Evolutionary conservation across 768 basidiomycete genomes (phyloP).

Genomic region (Cystobasidium tubakii): DNA sequence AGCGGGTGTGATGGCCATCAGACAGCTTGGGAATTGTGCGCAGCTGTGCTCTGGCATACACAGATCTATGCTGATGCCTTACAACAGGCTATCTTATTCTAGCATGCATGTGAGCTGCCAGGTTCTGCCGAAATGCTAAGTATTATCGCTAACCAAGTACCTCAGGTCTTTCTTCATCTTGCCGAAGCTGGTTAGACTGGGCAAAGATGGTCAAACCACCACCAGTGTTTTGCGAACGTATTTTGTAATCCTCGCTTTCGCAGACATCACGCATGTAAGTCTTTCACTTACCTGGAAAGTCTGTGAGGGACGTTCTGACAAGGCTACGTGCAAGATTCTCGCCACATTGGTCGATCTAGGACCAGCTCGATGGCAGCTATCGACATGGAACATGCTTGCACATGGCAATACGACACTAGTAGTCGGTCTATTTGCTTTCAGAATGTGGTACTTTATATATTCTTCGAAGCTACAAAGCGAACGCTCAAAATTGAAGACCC

Average conservation of each 20-base stretch:
- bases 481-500: not conserved
- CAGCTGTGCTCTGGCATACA: not conserved
- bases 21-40: slow-evolving; percentile 32
- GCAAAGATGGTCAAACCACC: slow-evolving; percentile 82
- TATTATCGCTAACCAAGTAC: not conserved
- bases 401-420: slow-evolving; percentile 30
- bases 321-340: slow-evolving; percentile 1
- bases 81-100: slow-evolving; percentile 22
- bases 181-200: slow-evolving; percentile 88
- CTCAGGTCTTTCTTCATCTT: slow-evolving; percentile 56
- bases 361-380: not conserved
- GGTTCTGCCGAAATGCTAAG: not conserved
- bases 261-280: slow-evolving; percentile 29
- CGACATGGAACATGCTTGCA: slow-evolving; percentile 21
- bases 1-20: slow-evolving; percentile 13
- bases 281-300: not conserved
- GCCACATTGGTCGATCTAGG: slow-evolving; percentile 14
- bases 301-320: too few species aligned
- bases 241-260: slow-evolving; percentile 21
- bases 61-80: not conserved
- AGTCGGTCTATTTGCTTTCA: slow-evolving; percentile 11
- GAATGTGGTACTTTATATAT: not conserved
- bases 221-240: slow-evolving; percentile 3
- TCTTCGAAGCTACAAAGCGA: not conserved
- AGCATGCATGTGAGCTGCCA: not conserved